These are phyloP conservation scores for Ceriops decandra DNA, from an alignment of 345 rosid genomes.

Conservation along the genomic window DNA sequence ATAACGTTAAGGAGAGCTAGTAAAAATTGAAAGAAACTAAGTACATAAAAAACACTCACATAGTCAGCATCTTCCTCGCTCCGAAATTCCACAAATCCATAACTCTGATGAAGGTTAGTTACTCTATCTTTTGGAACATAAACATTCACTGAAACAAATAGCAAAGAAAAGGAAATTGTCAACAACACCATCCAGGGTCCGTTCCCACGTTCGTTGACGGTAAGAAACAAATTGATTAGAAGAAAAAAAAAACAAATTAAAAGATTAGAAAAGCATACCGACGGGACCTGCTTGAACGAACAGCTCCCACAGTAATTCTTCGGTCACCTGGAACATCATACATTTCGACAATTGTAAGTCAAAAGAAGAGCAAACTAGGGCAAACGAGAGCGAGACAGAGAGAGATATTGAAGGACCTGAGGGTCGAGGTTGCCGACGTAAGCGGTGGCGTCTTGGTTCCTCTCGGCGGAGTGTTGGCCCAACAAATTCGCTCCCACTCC, in stretches of 20 bases:
- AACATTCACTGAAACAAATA: conserved; percentile 61
- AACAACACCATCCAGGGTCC: too few relatives aligned
- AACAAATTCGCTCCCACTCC: conserved; percentile 97
- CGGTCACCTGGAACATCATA: conserved; percentile 44
- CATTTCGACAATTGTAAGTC: background rate
- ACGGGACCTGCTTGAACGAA: conserved; percentile 98
- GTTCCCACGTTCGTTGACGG: too few relatives aligned
- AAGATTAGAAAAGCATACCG: conserved; percentile 40
- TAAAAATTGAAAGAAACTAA: background rate
- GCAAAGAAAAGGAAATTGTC: background rate
- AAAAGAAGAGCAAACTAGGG: background rate
- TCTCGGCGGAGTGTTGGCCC: conserved; percentile 95
- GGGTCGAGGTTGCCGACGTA: conserved; percentile 87
- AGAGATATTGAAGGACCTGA: conserved; percentile 40
- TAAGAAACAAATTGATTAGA: background rate
- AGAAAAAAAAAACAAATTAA: background rate
- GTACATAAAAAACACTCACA: conserved; percentile 34
- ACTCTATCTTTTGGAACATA: conserved; percentile 98
- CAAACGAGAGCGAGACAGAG: too few relatives aligned
- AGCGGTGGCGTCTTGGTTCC: conserved; percentile 98
- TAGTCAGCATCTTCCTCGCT: conserved; percentile 99
- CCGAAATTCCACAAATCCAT: conserved; percentile 87
- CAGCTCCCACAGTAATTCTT: conserved; percentile 94
- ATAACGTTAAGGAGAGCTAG: background rate
- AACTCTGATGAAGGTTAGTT: conserved; percentile 89